phyloP scores from a whole-genome alignment of 257 asterid species.

The Marsdenia floribunda region DNA sequence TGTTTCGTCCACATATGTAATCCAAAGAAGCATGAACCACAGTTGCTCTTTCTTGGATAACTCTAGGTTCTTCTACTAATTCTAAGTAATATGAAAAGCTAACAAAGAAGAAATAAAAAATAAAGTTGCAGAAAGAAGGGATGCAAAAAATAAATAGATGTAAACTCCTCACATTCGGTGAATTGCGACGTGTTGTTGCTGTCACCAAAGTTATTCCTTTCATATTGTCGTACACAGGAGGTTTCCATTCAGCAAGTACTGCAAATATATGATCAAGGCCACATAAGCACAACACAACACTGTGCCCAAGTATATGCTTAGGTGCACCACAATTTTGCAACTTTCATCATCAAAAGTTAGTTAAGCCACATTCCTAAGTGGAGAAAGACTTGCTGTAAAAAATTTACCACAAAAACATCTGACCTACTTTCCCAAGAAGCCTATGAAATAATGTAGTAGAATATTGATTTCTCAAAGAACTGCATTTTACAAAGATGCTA shows the following conservation, averaged over 20 bases:
- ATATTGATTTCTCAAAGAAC: neutral
- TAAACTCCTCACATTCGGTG: constrained; percentile 69
- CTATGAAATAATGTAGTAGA: neutral
- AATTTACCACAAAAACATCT: neutral
- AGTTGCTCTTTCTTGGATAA: neutral
- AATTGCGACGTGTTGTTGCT: constrained; percentile 92
- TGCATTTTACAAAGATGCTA: neutral
- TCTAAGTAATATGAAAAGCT: too few relatives aligned
- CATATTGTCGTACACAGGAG: constrained; percentile 78
- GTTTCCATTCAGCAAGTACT: constrained; percentile 99
- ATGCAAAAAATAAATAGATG: neutral
- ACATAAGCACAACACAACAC: neutral
- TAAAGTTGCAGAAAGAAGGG: neutral
- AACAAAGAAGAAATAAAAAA: neutral
- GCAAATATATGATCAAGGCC: constrained; percentile 17
- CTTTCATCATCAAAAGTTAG: neutral
- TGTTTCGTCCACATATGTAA: neutral
- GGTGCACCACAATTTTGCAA: constrained; percentile 1
- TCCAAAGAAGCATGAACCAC: neutral
- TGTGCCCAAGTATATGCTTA: neutral
- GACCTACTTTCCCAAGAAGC: neutral
- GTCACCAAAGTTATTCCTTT: constrained; percentile 75
- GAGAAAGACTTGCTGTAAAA: neutral
- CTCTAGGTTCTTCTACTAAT: neutral
- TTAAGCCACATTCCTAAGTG: neutral